Conservation (phyloP, 2,329 filamentous ascomycete genomes). For the Stylonectria norvegica region DNA sequence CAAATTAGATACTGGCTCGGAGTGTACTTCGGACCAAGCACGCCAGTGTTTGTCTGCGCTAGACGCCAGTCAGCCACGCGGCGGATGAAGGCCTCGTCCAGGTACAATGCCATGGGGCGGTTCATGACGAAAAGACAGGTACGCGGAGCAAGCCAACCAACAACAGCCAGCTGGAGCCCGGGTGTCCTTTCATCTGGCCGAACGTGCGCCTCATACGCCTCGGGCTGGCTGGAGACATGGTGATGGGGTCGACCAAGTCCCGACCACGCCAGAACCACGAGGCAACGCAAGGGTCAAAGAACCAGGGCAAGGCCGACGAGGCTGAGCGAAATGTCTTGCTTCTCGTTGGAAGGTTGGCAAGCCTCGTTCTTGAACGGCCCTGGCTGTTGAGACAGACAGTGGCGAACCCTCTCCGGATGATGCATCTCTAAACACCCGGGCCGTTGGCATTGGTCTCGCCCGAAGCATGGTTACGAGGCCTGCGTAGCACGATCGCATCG, state of each 20-base stretch:
- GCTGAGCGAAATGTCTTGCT: constrained; percentile 21
- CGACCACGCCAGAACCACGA: constrained; percentile 25
- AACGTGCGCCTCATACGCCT: constrained; percentile 7
- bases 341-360: constrained; percentile 6
- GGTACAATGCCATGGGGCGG: constrained; percentile 16
- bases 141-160: no score
- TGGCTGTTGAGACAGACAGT: constrained; percentile 20
- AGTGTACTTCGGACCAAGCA: constrained; percentile 1
- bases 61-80: constrained; percentile 18
- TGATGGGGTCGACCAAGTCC: constrained; percentile 8
- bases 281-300: constrained; percentile 12
- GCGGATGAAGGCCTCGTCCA: no score
- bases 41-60: constrained; percentile 17
- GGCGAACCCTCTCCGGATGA: constrained; percentile 17
- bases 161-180: constrained; percentile 10
- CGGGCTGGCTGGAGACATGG: constrained; percentile 2
- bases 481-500: background rate
- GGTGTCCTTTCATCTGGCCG: constrained; percentile 12
- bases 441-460: constrained; percentile 17
- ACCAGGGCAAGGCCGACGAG: constrained; percentile 17
- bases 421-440: constrained; percentile 11
- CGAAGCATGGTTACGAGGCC: constrained; percentile 11
- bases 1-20: background rate
- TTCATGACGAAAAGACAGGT: no score
- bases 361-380: constrained; percentile 18